Percentiles rank a stretch among this genome's conserved stretches.
Evolutionary conservation across 257 asterid genomes (phyloP).

Genomic region (Solanum paucissectum): DNA sequence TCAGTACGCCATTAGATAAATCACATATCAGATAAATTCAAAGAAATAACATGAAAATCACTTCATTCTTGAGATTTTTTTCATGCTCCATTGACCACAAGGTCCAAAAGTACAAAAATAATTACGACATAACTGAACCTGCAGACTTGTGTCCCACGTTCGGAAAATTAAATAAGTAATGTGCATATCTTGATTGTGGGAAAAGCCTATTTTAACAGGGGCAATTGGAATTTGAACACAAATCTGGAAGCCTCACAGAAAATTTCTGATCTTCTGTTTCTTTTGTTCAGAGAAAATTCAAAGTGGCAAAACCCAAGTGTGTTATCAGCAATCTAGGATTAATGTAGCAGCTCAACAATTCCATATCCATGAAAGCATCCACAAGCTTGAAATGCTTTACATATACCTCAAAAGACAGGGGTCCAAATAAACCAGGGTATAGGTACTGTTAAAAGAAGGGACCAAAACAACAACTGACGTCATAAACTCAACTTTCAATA

Average conservation of each 20-base stretch:
- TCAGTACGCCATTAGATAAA: neutral
- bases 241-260: neutral
- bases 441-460: neutral
- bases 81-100: neutral
- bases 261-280: neutral
- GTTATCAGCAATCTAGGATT: neutral
- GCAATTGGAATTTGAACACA: neutral
- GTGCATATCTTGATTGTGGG: neutral
- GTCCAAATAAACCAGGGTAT: neutral
- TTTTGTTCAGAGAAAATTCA: neutral
- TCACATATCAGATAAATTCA: neutral
- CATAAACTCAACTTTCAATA: neutral
- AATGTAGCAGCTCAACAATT: neutral
- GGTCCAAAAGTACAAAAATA: neutral
- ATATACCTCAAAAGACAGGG: neutral
- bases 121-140: neutral
- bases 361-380: neutral
- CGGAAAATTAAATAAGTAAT: neutral
- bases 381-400: neutral
- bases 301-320: neutral
- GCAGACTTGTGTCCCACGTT: neutral
- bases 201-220: neutral
- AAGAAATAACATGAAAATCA: neutral
- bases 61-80: neutral
- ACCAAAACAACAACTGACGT: neutral